Evolutionary conservation across 2,329 filamentous ascomycete species (phyloP).

Genomic region (Stemphylium vesicarium): DNA sequence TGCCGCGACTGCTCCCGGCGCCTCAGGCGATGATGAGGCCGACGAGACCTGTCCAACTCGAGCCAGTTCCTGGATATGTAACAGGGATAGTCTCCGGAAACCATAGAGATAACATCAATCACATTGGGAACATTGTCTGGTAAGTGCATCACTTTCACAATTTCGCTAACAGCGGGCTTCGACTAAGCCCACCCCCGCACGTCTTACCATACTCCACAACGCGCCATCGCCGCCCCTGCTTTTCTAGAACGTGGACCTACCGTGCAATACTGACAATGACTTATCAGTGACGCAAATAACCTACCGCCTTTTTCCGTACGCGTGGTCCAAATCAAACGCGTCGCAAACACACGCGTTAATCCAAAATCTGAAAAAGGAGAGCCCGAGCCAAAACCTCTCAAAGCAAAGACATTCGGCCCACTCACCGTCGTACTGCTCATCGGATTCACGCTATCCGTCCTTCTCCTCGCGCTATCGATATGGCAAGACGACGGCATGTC

Average conservation of each 20-base stretch:
- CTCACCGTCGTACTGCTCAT: constrained; percentile 54
- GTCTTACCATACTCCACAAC: constrained; percentile 2
- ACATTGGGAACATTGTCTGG: constrained; percentile 57
- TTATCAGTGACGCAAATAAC: constrained; percentile 42
- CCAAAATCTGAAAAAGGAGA: no score
- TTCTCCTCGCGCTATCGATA: constrained; percentile 55
- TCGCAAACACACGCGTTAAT: constrained; percentile 15
- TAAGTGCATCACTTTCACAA: constrained; percentile 24
- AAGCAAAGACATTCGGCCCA: constrained; percentile 54
- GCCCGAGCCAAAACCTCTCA: constrained; percentile 34
- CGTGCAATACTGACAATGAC: neutral
- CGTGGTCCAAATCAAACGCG: constrained; percentile 49
- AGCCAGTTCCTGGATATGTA: constrained; percentile 50
- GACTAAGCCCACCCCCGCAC: constrained; percentile 12
- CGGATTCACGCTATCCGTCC: constrained; percentile 52
- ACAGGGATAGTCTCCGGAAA: constrained; percentile 58
- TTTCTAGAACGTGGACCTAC: neutral
- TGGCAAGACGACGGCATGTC: constrained; percentile 58
- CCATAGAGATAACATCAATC: constrained; percentile 54
- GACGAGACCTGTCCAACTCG: constrained; percentile 51
- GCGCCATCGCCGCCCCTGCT: neutral
- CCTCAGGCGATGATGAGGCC: constrained; percentile 59
- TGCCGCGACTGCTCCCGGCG: constrained; percentile 58
- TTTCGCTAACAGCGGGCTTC: neutral
- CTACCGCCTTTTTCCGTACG: constrained; percentile 50